Percentiles rank a stretch among this genome's conserved stretches.
Evolutionary conservation across 108 stramenopile species (phyloP).

Genomic region (Cafeteria roenbergensis): DNA sequence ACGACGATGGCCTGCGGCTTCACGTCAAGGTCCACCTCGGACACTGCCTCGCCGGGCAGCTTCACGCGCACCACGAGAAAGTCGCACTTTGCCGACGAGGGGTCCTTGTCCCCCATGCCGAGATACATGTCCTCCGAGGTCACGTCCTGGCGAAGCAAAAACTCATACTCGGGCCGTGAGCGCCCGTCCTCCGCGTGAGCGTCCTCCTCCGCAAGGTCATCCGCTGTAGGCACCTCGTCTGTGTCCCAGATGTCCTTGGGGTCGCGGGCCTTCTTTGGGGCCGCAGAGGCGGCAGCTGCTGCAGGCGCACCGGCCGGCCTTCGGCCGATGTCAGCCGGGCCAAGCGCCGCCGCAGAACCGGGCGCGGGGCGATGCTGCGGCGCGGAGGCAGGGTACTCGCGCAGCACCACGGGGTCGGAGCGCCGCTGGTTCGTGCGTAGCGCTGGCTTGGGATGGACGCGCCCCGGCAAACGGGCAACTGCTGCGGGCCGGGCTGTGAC

Average conservation of each 20-base stretch:
- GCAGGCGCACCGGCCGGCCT: no score
- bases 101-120: constrained; percentile 13
- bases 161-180: constrained; percentile 5
- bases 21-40: constrained; percentile 18
- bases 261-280: no score
- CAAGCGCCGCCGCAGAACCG: no score
- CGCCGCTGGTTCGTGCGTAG: no score
- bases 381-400: no score
- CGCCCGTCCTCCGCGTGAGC: not conserved
- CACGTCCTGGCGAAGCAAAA: constrained; percentile 14
- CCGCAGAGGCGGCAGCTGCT: no score
- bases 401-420: no score
- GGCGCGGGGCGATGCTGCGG: no score
- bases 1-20: constrained; percentile 6
- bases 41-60: constrained; percentile 9
- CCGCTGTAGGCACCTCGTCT: not conserved
- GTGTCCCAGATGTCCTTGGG: constrained; percentile 2
- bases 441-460: no score
- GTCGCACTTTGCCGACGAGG: constrained; percentile 5
- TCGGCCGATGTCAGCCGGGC: no score
- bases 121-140: constrained; percentile 13
- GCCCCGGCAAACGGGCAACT: no score
- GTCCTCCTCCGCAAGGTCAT: not conserved
- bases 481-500: no score
- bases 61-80: constrained; percentile 13